Conservation (phyloP, 352 stramenopile genomes). For the Phytophthora syringae region DNA sequence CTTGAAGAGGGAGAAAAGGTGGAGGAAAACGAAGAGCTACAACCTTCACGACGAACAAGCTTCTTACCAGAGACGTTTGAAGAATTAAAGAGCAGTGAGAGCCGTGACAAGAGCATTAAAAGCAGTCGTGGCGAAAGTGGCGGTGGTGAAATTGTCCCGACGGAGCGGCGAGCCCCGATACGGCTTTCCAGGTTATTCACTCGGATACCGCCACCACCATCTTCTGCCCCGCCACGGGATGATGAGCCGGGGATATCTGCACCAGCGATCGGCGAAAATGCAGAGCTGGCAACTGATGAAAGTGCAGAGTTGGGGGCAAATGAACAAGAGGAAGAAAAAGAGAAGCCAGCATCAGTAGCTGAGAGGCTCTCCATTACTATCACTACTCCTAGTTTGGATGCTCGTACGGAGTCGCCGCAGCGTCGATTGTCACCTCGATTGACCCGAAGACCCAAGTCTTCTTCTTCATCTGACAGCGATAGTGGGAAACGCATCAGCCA, state of each 20-base stretch:
- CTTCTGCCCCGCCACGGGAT: neutral
- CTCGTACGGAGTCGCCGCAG: neutral
- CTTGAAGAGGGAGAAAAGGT: conserved; percentile 1
- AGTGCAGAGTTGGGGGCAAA: neutral
- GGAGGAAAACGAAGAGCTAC: conserved; percentile 4
- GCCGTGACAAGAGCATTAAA: neutral
- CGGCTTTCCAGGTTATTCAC: conserved; percentile 22
- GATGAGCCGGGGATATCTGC: neutral
- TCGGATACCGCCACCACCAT: conserved; percentile 4
- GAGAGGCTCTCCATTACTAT: neutral
- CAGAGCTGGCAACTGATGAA: neutral
- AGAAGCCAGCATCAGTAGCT: neutral
- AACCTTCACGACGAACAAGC: conserved; percentile 4
- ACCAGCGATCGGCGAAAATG: neutral
- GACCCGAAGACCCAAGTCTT: neutral
- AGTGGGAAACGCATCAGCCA: conserved; percentile 2
- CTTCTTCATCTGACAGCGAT: neutral
- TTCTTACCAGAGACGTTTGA: neutral
- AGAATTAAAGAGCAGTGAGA: conserved; percentile 5
- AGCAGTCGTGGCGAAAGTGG: conserved; percentile 2
- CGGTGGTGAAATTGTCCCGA: neutral
- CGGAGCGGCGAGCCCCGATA: conserved; percentile 4
- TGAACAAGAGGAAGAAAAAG: neutral
- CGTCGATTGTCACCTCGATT: conserved; percentile 3
- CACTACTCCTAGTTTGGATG: neutral